These are phyloP conservation scores for Sporothrix dimorphospora DNA, from an alignment of 2,329 filamentous ascomycete genomes.

Conservation along the genomic window DNA sequence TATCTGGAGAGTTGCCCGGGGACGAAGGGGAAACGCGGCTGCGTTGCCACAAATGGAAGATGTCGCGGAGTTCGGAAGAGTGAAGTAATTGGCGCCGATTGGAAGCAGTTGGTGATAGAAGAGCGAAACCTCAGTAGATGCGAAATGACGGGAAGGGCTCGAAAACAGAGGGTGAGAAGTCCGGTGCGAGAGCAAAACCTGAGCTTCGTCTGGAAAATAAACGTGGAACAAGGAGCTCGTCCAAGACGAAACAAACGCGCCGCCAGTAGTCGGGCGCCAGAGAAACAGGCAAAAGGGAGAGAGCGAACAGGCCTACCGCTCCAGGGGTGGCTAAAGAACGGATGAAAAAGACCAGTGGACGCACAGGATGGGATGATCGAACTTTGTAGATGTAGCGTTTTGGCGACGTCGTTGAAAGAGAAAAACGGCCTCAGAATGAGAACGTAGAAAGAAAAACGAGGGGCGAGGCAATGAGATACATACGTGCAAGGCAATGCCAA, in stretches of 20 bases:
- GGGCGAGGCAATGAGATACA: neutral
- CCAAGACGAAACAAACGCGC: slow-evolving; percentile 13
- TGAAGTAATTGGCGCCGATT: neutral
- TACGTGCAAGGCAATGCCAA: slow-evolving; percentile 18
- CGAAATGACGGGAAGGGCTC: neutral
- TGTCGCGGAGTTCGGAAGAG: neutral
- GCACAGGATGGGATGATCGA: neutral
- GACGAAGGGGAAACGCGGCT: neutral
- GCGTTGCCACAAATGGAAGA: neutral
- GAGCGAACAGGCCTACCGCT: neutral
- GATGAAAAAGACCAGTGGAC: neutral
- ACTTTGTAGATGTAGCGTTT: neutral
- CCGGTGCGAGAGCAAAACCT: neutral
- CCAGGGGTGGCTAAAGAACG: neutral
- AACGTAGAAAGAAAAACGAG: neutral
- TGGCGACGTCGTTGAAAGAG: neutral
- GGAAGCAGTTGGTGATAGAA: neutral
- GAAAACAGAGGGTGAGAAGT: neutral
- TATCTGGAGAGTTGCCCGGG: slow-evolving; percentile 34
- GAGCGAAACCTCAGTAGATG: too few species aligned
- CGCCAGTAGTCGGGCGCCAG: neutral
- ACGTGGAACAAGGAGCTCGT: neutral
- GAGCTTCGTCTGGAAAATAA: neutral
- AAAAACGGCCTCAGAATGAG: neutral
- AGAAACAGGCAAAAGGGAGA: neutral